These are phyloP conservation scores for Pseudopyricularia cyperi DNA, from an alignment of 2,329 filamentous ascomycete species.

Conservation along the genomic window DNA sequence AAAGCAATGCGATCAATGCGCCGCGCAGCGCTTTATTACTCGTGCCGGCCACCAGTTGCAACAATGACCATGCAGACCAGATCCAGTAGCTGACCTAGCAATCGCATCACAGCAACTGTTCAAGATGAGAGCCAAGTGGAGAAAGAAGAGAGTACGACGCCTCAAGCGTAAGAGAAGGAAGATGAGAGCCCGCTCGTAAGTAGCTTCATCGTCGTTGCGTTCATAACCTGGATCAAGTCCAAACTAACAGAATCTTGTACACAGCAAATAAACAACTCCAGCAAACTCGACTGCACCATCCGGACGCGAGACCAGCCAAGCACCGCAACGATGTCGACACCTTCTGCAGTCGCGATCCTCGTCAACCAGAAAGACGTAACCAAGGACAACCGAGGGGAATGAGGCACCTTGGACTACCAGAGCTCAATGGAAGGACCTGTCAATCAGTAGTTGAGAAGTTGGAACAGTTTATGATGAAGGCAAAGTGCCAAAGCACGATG, in stretches of 20 bases:
- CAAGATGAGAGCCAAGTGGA: constrained; percentile 94
- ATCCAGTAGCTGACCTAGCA: background rate
- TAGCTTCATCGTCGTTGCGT: constrained; percentile 15
- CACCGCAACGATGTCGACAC: background rate
- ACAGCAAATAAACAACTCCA: constrained; percentile 1
- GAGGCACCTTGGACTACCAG: background rate
- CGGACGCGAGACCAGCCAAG: background rate
- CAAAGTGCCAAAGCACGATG: background rate
- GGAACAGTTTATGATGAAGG: background rate
- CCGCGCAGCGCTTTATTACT: background rate
- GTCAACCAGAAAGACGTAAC: background rate
- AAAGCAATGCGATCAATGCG: background rate
- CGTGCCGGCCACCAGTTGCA: background rate
- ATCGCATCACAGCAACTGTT: constrained; percentile 18
- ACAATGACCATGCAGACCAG: constrained; percentile 7
- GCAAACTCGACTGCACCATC: constrained; percentile 1
- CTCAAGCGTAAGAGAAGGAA: constrained; percentile 99
- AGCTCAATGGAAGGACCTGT: background rate
- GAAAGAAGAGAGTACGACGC: constrained; percentile 98
- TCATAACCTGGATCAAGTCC: no score
- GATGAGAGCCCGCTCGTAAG: constrained; percentile 95
- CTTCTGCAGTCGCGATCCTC: background rate
- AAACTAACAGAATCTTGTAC: background rate
- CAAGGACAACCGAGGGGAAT: background rate
- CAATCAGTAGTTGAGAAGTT: background rate